Evolutionary conservation across 176 grass and related monocot species (phyloP), one percentile per base, ranked within the genome.

Genomic region (Alloteropsis semialata): DNA sequence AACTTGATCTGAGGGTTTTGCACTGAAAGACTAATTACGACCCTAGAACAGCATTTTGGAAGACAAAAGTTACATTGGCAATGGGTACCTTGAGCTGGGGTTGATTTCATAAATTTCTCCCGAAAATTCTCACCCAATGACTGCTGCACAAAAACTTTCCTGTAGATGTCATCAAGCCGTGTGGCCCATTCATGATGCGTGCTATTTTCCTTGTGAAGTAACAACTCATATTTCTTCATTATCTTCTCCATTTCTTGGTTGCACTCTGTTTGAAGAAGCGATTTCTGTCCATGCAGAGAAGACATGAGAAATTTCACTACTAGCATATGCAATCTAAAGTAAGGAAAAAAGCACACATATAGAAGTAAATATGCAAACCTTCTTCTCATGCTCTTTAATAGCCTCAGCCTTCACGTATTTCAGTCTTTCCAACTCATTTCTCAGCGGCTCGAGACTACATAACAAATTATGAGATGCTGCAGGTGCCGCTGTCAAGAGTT

Each of bases 161-260:
- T 66, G 75, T 74, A 90, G 17, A 91, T 10, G 73, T 43, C 56
- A 21, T 67, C n/a, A 46, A 94, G 87, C 8, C 65, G 43, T 32
- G 36, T 34, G 64, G 32, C 48, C n/a, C 8, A 61, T 48, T 12
- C 82, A 72, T 51, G 45, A 88, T 84, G 88, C 21, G 15, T 10
- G 4, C 79, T 72, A 48, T 91, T 81, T 78, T 91, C 86, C 61
- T 89, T 41, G 61, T 90, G 74, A 75, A 84, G 21, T 81, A 93
- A 81, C 2, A 58, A 86, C 14, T 90, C 84, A 38, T 90, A 98
- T 53, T 88, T 93, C 44, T 50, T 88, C 8, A 45, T 84, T 43
- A 93, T 3, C 48, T 81, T 84, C 82, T 91, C 87, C 13, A 98
- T 9, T 82, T 98, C 90, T 91, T 93, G 71, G 36, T 91, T 88